Evolutionary conservation across 257 asterid genomes (phyloP), one percentile per base, ranked within the genome.

Genomic region (Paraleonurus japonicus): DNA sequence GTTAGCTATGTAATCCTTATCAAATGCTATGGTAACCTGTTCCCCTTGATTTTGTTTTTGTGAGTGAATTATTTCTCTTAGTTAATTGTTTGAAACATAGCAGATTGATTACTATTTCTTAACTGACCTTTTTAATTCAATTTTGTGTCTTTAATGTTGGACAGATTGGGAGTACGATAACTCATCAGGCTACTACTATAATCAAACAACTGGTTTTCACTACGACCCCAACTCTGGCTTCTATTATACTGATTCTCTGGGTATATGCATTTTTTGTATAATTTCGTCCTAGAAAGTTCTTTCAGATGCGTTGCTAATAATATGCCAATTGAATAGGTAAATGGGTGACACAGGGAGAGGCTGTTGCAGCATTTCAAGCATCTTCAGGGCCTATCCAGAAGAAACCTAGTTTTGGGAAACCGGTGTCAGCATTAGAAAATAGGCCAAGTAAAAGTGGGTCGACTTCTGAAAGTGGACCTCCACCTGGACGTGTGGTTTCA

Each of bases 151-250:
- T 24, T 57, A 27, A 8, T 41, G 59, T n/a, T 53, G 78, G 73
- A 61, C 92, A 95, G 99, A 88, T 39, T 92, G 99, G 99, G 96
- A 83, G 81, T 67, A 75, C 13, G 91, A 95, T 63, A 83, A 85
- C 75, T 84, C 97, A 62, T 79, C 97, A 1, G 96, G 99, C 65
- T 92, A 90, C 79, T 90, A 90, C 79, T 86, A 85, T 80, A 90
- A 85, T 68, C 84, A 81, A 79, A 79, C 74, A 43, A 76, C 79
- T 28, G 82, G 83, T 61, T 90, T 80, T 69, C 82, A 92, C 87
- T 90, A 88, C 67, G 98, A 95, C 79, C 93, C 99, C 3, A 95
- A 88, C 78, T 95, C 99, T 23, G 96, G 97, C 53, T 95, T 95
- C 89, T 95, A 92, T 85, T 92, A 92, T 65, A 88, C 95, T 0